Base-by-base conservation (phyloP, 2,329 filamentous ascomycete species). In the Calonectria henricotiae region DNA sequence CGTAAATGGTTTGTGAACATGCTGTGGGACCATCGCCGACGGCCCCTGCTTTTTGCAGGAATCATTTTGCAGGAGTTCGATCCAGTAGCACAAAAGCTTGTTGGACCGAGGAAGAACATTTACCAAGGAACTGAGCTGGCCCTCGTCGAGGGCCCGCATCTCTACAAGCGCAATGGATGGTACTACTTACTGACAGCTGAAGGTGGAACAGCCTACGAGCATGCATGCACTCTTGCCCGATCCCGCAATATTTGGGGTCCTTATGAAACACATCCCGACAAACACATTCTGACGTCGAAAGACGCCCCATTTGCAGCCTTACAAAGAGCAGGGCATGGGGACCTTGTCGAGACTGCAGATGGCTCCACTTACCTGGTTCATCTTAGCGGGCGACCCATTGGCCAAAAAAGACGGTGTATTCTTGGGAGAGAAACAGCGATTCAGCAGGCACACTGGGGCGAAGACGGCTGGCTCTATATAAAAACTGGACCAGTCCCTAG, bases 391-490 rank as follows among this genome's bases (percentile, higher is more conserved):
- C 85, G 88, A 1, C 88, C 88, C 0, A 86, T 82, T 0, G 86
- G 85, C 0, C 86, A 89, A 76, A 77, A 84, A 37, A 84, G 87
- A 1, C 83, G 88, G 6, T 89, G 87, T 65, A 85, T 89, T 0
- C 79, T 89, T 2, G 88, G 88, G 7, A 83, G 88, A 55, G 88
- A 90, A 78, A 89, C 88, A 0, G 82, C 83, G 0, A 88, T 91
- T 23, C 89, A 91, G 74, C 87, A 90, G 73, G 88, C 86, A 0
- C 87, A 85, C 77, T 91, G 89, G 90, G 81, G 75, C 0, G 82
- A 87, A 12, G 88, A 91, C 54, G 89, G 89, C 75, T 91, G 90
- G 90, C 82, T 91, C 4, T 90, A 90, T 70, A 82, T 91, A 51
- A 90, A 90, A 78, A 82, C 87, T 65, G 89, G 89, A 0, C 88